A percentile compares a stretch with the other conserved stretches of the same genome.
Conservation (phyloP, 164 flowering plant species). For the Malania oleifera region DNA sequence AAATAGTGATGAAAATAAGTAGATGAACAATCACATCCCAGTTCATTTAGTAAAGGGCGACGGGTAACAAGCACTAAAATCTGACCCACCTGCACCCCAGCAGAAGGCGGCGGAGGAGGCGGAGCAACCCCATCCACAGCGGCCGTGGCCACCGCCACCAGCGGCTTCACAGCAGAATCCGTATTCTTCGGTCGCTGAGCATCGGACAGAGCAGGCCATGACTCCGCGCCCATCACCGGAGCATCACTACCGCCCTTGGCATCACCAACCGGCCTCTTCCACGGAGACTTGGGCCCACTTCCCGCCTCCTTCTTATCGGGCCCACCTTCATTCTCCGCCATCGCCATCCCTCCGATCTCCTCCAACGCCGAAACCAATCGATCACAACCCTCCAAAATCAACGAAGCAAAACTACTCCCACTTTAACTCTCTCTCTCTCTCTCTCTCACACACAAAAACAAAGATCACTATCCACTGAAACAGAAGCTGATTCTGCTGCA, state of each 20-base stretch:
- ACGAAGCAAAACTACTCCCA: background rate
- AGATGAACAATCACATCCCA: too few species aligned
- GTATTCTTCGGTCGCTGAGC: slow-evolving; percentile 27
- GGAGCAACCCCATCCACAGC: slow-evolving; percentile 15
- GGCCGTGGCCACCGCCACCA: background rate
- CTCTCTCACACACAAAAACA: background rate
- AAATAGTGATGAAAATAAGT: too few species aligned
- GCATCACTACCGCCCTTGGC: slow-evolving; percentile 21
- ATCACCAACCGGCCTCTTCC: slow-evolving; percentile 40
- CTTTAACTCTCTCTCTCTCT: too few species aligned
- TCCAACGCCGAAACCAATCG: background rate
- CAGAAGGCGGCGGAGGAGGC: slow-evolving; percentile 6
- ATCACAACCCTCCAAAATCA: background rate
- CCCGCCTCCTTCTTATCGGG: slow-evolving; percentile 19
- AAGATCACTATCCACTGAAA: background rate
- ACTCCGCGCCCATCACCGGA: slow-evolving; percentile 51
- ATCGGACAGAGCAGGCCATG: slow-evolving; percentile 66
- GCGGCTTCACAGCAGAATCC: slow-evolving; percentile 12
- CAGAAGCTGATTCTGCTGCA: background rate
- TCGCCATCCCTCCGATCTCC: slow-evolving; percentile 26
- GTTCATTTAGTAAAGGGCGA: too few species aligned
- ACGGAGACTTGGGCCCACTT: slow-evolving; percentile 39
- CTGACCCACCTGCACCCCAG: slow-evolving; percentile 10
- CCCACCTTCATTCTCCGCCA: slow-evolving; percentile 23
- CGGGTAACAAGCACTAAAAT: background rate